These are phyloP conservation scores for Petrea volubilis DNA, from an alignment of 257 asterid genomes.

Conservation along the genomic window DNA sequence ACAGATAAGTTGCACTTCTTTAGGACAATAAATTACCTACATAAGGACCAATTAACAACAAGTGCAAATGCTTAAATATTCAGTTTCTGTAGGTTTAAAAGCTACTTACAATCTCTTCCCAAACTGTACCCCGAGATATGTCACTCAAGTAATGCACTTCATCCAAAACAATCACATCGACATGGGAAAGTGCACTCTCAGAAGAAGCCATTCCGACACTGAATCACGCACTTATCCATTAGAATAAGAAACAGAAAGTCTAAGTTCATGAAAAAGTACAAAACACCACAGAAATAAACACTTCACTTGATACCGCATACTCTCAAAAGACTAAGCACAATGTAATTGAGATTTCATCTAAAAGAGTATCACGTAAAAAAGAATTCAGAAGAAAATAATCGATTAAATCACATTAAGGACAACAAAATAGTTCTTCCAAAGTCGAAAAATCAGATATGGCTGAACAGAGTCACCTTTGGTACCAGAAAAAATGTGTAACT, in stretches of 20 bases:
- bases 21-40: slow-evolving; percentile 96
- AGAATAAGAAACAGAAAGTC: slow-evolving; percentile 13
- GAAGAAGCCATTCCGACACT: slow-evolving; percentile 87
- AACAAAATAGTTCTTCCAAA: not conserved
- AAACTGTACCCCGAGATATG: slow-evolving; percentile 97
- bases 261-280: slow-evolving; percentile 9
- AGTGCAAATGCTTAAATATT: slow-evolving; percentile 17
- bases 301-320: not conserved
- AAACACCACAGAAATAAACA: not conserved
- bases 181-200: slow-evolving; percentile 82
- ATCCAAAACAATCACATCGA: slow-evolving; percentile 96
- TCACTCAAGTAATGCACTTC: slow-evolving; percentile 99
- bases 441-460: slow-evolving; percentile 13
- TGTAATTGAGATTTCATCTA: not conserved
- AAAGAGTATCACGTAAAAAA: slow-evolving; percentile 15
- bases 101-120: slow-evolving; percentile 97
- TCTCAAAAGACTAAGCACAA: not conserved
- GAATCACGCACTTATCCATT: slow-evolving; percentile 30
- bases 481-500: not conserved
- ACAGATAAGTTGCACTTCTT: slow-evolving; percentile 95
- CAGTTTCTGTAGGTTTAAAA: slow-evolving; percentile 24
- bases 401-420: not conserved
- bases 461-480: slow-evolving; percentile 8
- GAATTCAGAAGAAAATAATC: slow-evolving; percentile 5
- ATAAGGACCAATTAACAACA: slow-evolving; percentile 33